These are phyloP conservation scores for Gymnopilus dilepis DNA, from an alignment of 768 basidiomycete species.

Conservation along the genomic window DNA sequence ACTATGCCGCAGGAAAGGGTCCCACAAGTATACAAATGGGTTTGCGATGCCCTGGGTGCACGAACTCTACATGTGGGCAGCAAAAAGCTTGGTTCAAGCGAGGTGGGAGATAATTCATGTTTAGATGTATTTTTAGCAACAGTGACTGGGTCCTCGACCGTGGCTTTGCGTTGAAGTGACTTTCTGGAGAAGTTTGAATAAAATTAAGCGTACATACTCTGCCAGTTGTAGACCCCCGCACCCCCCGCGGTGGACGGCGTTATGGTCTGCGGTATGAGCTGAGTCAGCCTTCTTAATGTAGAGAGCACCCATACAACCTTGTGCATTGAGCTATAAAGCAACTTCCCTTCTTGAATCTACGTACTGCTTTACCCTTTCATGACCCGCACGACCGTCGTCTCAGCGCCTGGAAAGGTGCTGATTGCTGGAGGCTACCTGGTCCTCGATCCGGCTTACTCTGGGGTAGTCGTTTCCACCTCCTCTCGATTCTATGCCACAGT, in stretches of 20 bases:
- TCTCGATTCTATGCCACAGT: slow-evolving; percentile 92
- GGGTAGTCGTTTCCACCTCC: slow-evolving; percentile 89
- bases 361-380: slow-evolving; percentile 34
- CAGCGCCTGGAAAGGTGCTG: slow-evolving; percentile 94
- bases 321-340: slow-evolving; percentile 22
- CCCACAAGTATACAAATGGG: slow-evolving; percentile 80
- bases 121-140: slow-evolving; percentile 22
- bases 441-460: slow-evolving; percentile 84
- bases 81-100: slow-evolving; percentile 91
- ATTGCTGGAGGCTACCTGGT: slow-evolving; percentile 97
- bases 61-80: slow-evolving; percentile 82
- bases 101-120: slow-evolving; percentile 59
- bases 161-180: slow-evolving; percentile 14
- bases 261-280: slow-evolving; percentile 8
- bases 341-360: slow-evolving; percentile 11
- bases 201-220: slow-evolving; percentile 21
- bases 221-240: no score
- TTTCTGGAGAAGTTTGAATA: slow-evolving; percentile 15
- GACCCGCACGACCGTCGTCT: slow-evolving; percentile 70
- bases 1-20: slow-evolving; percentile 61
- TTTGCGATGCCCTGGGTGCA: slow-evolving; percentile 94
- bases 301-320: slow-evolving; percentile 16
- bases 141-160: slow-evolving; percentile 10
- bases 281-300: slow-evolving; percentile 22
- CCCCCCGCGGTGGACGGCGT: slow-evolving; percentile 17